These are phyloP conservation scores for Ceratobasidium sp. DNA, from an alignment of 1,284 basidiomycete genomes.

Conservation along the genomic window DNA sequence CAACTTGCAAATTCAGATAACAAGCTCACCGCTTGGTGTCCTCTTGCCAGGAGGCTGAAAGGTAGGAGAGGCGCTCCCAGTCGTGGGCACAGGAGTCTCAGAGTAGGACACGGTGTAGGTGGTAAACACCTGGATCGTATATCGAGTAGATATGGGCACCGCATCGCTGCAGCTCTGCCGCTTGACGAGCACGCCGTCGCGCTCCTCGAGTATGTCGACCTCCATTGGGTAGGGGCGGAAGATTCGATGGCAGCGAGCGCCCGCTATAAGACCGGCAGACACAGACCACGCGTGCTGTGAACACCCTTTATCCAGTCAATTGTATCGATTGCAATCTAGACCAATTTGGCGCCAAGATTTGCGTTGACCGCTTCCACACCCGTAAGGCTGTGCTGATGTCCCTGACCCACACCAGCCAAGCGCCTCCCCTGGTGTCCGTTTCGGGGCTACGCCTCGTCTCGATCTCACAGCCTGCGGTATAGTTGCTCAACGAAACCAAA, in stretches of 20 bases:
- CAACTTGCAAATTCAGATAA: not conserved
- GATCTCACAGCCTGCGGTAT: not conserved
- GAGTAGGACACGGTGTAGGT: constrained; percentile 22
- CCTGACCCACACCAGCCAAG: not conserved
- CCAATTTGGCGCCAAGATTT: not conserved
- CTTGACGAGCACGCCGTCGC: constrained; percentile 4
- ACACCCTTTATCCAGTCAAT: not conserved
- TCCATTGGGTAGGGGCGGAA: no score
- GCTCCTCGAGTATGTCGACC: not conserved
- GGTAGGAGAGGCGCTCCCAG: no score
- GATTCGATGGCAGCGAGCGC: not conserved
- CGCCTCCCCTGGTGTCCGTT: no score
- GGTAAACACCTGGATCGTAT: not conserved
- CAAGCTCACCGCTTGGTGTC: not conserved
- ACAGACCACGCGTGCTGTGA: not conserved
- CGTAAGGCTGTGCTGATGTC: not conserved
- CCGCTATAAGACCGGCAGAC: not conserved
- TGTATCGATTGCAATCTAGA: not conserved
- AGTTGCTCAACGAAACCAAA: not conserved
- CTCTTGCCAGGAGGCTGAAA: not conserved
- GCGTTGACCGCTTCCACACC: not conserved
- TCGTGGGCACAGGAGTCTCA: not conserved
- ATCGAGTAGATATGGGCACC: constrained; percentile 9
- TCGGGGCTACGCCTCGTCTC: no score
- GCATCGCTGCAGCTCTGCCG: not conserved